Evolutionary conservation across 2,329 filamentous ascomycete genomes (phyloP).

Genomic region (Colletotrichum sp.): DNA sequence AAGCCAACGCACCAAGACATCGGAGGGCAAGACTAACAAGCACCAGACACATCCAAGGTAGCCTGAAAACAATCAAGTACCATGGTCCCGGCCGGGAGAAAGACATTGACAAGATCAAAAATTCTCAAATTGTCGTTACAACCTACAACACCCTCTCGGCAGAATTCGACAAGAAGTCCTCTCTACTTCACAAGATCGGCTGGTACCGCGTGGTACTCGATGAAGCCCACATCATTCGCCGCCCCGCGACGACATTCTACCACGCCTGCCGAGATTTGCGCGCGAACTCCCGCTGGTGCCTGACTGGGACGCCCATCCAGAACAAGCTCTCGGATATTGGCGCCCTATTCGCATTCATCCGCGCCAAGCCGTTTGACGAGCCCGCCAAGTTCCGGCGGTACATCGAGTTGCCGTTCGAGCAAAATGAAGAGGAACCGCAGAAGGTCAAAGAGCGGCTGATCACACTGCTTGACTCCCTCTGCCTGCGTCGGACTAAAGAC

Average conservation of each 20-base stretch:
- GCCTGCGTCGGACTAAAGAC: constrained; percentile 46
- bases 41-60: constrained; percentile 35
- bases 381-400: constrained; percentile 45
- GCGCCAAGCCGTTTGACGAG: constrained; percentile 45
- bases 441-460: constrained; percentile 34
- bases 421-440: neutral
- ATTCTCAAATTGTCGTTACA: constrained; percentile 49
- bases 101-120: constrained; percentile 28
- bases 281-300: constrained; percentile 55
- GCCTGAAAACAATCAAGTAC: constrained; percentile 37
- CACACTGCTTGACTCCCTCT: constrained; percentile 40
- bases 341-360: constrained; percentile 54
- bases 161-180: constrained; percentile 31
- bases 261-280: constrained; percentile 44
- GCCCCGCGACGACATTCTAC: constrained; percentile 47
- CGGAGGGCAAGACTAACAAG: neutral
- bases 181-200: constrained; percentile 34
- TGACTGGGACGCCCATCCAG: constrained; percentile 60
- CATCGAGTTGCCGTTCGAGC: constrained; percentile 45
- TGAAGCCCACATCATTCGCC: constrained; percentile 55
- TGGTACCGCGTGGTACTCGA: constrained; percentile 50
- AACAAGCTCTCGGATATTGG: constrained; percentile 58
- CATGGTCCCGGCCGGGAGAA: constrained; percentile 36
- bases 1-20: neutral
- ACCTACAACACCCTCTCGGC: constrained; percentile 51